Conservation (phyloP, 495 filamentous ascomycete species). For the Hypomontagnella submonticulosa region DNA sequence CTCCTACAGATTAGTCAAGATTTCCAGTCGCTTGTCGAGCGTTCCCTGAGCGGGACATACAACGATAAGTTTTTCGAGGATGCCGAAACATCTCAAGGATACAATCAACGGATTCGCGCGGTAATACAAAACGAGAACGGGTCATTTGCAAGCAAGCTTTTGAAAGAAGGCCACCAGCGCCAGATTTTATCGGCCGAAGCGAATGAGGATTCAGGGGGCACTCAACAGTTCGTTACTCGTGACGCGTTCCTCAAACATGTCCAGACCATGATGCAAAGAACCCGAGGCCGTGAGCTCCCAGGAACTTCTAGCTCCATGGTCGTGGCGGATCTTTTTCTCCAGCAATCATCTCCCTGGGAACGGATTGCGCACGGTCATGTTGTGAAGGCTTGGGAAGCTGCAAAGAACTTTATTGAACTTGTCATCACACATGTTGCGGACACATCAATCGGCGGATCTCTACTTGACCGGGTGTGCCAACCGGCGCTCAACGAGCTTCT, state of each 20-base stretch:
- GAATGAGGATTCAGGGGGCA: background rate
- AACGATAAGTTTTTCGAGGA: conserved; percentile 50
- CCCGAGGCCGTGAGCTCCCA: conserved; percentile 56
- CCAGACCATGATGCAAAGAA: conserved; percentile 44
- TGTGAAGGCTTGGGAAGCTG: conserved; percentile 44
- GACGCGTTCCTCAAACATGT: conserved; percentile 47
- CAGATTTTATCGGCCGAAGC: conserved; percentile 43
- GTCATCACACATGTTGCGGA: conserved; percentile 49
- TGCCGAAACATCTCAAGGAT: conserved; percentile 50
- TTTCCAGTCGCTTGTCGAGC: conserved; percentile 44
- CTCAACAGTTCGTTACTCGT: conserved; percentile 28
- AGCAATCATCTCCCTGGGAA: conserved; percentile 58
- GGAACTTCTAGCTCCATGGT: conserved; percentile 60
- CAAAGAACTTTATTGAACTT: conserved; percentile 43
- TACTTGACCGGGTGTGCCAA: conserved; percentile 48
- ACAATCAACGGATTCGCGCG: conserved; percentile 67
- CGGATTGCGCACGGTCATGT: conserved; percentile 44
- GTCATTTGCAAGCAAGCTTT: conserved; percentile 65
- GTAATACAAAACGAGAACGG: conserved; percentile 66
- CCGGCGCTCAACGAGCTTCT: conserved; percentile 47
- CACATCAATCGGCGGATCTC: conserved; percentile 35
- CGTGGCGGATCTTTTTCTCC: conserved; percentile 55
- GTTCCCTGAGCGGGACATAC: conserved; percentile 49
- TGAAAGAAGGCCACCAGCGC: conserved; percentile 55
- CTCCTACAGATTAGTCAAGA: conserved; percentile 43